Evolutionary conservation across 352 stramenopile genomes (phyloP), one percentile per base, ranked within the genome.

Genomic region (Ophiocytium majus): DNA sequence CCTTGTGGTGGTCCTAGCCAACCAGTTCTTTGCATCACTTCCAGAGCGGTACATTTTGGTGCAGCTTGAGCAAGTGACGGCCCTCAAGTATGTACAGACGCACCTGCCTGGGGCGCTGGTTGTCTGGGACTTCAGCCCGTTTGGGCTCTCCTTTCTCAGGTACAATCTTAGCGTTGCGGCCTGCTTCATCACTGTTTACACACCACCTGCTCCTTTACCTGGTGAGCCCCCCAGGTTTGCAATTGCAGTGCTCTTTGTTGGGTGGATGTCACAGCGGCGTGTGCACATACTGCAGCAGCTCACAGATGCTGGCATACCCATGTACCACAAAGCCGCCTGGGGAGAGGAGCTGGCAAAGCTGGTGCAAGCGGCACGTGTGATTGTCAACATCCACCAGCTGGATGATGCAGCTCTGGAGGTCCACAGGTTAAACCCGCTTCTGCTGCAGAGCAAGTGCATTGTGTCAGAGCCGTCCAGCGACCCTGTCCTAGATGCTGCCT

Each of bases 371-470:
- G 31, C 64, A 76, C 43, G 14, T 14, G 35, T 83, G 0, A 35
- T 83, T 28, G 19, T 83, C 28, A 83, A 83, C 82, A 28, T 83
- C 10, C 79, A 83, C 79, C 49, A 28, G 33, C 10, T 63, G 23
- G 28, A 32, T 9, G 35, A 81, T 23, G 79, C 79, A 37, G 10
- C 79, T 9, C 33, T 83, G 10, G 79, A 83, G 33, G 79, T 83
- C 10, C 79, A 83, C 33, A 63, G 79, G 32, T n/a, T 83, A 5
- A 83, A 32, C 23, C 64, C 10, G 37, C 79, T 83, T 5, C 63
- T 83, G 31, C 28, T 76, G 34, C 79, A 50, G 43, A 35, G 79
- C 10, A 83, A 83, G 79, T 83, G 79, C 33, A 76, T 83, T 34
- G 37, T 83, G 23, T 81, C 34, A 35, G 79, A 83, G 63, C 79